These are phyloP conservation scores for Annulohypoxylon bovei DNA, from an alignment of 495 filamentous ascomycete genomes.

Conservation along the genomic window DNA sequence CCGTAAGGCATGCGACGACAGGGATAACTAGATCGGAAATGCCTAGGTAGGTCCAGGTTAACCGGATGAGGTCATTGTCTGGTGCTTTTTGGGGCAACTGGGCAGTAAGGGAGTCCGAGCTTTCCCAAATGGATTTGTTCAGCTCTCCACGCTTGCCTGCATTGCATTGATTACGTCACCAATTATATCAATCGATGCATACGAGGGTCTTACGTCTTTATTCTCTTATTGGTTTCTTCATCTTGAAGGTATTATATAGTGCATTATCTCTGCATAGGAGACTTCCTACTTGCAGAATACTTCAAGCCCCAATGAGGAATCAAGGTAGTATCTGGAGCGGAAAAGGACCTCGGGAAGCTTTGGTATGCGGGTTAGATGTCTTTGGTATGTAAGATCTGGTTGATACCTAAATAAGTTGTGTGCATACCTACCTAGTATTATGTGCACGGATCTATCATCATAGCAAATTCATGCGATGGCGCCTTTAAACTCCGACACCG, in stretches of 20 bases:
- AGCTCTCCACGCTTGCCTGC: slow-evolving; percentile 23
- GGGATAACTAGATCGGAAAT: slow-evolving; percentile 21
- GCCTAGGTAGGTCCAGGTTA: background rate
- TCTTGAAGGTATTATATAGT: background rate
- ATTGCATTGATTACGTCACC: slow-evolving; percentile 6
- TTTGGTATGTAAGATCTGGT: slow-evolving; percentile 8
- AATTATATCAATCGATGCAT: slow-evolving; percentile 1
- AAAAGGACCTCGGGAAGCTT: background rate
- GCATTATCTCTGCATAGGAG: background rate
- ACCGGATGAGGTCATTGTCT: slow-evolving; percentile 33
- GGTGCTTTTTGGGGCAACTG: background rate
- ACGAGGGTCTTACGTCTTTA: background rate
- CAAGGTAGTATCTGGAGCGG: background rate
- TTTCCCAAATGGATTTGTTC: slow-evolving; percentile 5
- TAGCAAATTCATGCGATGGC: slow-evolving; percentile 18
- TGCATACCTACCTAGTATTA: too few species aligned
- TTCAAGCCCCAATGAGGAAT: background rate
- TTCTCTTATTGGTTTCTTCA: background rate
- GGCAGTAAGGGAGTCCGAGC: background rate
- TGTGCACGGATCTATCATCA: slow-evolving; percentile 13
- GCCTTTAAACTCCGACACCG: background rate
- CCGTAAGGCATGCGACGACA: slow-evolving; percentile 27
- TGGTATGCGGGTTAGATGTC: background rate
- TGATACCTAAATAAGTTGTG: background rate
- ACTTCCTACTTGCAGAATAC: background rate